Conservation (phyloP, 2,329 filamentous ascomycete genomes). For the Arachnomyces sp. region DNA sequence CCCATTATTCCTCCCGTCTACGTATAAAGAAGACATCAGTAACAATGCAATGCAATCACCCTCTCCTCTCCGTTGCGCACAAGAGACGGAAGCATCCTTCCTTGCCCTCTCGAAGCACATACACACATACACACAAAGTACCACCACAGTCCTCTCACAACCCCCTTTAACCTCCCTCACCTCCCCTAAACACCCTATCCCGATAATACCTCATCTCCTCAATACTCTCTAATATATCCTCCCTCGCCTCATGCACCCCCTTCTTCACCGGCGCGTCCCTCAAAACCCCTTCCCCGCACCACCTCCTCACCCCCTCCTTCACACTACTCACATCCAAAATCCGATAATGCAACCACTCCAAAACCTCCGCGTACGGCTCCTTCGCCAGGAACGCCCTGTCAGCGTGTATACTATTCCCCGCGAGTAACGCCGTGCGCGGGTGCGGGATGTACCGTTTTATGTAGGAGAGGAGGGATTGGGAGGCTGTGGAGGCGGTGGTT, state of each 20-base stretch:
- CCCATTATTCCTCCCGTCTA: no score
- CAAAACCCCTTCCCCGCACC: constrained; percentile 58
- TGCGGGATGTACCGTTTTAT: constrained; percentile 64
- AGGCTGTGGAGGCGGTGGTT: no score
- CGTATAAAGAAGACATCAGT: no score
- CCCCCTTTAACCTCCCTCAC: background rate
- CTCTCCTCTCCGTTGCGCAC: no score
- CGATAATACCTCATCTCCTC: constrained; percentile 80
- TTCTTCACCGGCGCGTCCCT: constrained; percentile 61
- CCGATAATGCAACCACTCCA: constrained; percentile 76
- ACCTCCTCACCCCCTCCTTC: constrained; percentile 81
- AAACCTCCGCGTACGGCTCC: constrained; percentile 63
- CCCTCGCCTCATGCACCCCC: constrained; percentile 68
- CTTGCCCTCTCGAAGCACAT: no score
- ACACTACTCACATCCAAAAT: constrained; percentile 86
- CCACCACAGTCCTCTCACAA: background rate
- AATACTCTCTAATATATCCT: constrained; percentile 94
- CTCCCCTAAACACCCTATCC: constrained; percentile 55
- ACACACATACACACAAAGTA: background rate
- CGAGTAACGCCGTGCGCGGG: constrained; percentile 60
- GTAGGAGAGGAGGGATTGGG: constrained; percentile 65
- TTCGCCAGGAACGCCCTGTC: constrained; percentile 73
- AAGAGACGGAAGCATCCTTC: no score
- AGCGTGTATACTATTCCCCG: constrained; percentile 88
- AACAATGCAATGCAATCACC: no score